phyloP scores from a whole-genome alignment of 108 stramenopile species.

The Skeletonema tropicum region DNA sequence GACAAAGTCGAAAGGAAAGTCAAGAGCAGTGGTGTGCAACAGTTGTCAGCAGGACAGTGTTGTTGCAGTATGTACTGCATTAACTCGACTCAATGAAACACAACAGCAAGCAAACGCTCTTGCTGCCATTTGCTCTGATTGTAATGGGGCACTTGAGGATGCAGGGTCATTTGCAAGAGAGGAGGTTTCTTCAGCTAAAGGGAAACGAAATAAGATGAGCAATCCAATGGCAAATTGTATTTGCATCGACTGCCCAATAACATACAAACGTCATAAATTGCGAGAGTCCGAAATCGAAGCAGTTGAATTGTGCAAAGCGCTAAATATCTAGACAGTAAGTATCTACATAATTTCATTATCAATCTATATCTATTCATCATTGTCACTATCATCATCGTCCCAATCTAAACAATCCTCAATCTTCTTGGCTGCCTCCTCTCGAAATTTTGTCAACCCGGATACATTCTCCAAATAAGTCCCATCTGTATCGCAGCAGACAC shows the following conservation, averaged over 20 bases:
- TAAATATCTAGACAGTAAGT: conserved; percentile 1
- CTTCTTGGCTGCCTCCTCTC: conserved; percentile 47
- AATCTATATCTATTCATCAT: background rate
- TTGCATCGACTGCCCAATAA: conserved; percentile 86
- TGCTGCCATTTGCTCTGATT: conserved; percentile 68
- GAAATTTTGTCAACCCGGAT: conserved; percentile 72
- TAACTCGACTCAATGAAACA: conserved; percentile 55
- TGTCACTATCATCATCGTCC: conserved; percentile 38
- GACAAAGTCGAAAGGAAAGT: conserved; percentile 71
- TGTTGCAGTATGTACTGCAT: conserved; percentile 50
- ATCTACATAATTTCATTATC: background rate
- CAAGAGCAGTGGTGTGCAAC: conserved; percentile 68
- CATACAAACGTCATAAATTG: conserved; percentile 71
- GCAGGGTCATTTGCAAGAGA: conserved; percentile 65
- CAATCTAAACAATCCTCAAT: conserved; percentile 55
- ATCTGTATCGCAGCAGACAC: conserved; percentile 79
- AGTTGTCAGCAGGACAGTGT: conserved; percentile 56
- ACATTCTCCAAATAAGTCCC: conserved; percentile 74
- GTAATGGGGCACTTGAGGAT: conserved; percentile 77
- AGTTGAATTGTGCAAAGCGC: conserved; percentile 51
- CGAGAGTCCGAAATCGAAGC: conserved; percentile 79
- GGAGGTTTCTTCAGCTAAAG: background rate
- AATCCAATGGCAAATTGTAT: conserved; percentile 83
- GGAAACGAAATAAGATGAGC: conserved; percentile 38
- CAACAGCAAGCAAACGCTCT: conserved; percentile 55